phyloP scores from a whole-genome alignment of 2,329 filamentous ascomycete genomes.

The Pseudocercospora macadamiae region DNA sequence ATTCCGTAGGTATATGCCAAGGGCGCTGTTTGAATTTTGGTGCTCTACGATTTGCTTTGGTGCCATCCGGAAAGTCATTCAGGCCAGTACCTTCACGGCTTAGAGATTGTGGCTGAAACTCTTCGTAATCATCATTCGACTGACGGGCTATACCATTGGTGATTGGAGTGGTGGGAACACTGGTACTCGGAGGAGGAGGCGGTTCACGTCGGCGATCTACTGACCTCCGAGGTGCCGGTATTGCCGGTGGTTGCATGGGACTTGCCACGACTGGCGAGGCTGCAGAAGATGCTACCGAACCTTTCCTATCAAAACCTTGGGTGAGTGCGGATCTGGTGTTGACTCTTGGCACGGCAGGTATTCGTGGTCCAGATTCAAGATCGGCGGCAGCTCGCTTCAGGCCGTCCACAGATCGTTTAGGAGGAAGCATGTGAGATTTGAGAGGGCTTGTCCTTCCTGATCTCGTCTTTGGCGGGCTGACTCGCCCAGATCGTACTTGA shows the following conservation, averaged over 20 bases:
- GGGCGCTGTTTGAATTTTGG: constrained; percentile 73
- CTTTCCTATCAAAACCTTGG: constrained; percentile 31
- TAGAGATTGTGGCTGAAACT: constrained; percentile 33
- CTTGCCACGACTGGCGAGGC: constrained; percentile 14
- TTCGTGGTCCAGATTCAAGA: constrained; percentile 26
- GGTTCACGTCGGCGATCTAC: constrained; percentile 32
- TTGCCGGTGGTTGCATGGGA: constrained; percentile 32
- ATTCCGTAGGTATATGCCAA: constrained; percentile 79
- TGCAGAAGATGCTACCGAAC: constrained; percentile 8
- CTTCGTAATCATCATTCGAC: constrained; percentile 47
- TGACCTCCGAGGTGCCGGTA: constrained; percentile 40
- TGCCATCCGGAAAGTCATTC: constrained; percentile 76
- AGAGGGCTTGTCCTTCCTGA: constrained; percentile 34
- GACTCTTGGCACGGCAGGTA: constrained; percentile 31
- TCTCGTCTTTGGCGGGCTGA: constrained; percentile 33
- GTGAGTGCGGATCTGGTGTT: constrained; percentile 29
- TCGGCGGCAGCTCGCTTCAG: constrained; percentile 23
- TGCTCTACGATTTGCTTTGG: constrained; percentile 80
- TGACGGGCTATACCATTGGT: constrained; percentile 41
- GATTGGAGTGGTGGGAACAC: constrained; percentile 25
- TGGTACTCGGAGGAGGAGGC: constrained; percentile 20
- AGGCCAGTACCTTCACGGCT: constrained; percentile 21
- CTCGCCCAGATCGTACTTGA: constrained; percentile 34
- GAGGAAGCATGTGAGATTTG: constrained; percentile 31
- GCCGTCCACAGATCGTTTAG: constrained; percentile 28